Evolutionary conservation across 176 grass and related monocot genomes (phyloP).

Genomic region (Elymus sibiricus): DNA sequence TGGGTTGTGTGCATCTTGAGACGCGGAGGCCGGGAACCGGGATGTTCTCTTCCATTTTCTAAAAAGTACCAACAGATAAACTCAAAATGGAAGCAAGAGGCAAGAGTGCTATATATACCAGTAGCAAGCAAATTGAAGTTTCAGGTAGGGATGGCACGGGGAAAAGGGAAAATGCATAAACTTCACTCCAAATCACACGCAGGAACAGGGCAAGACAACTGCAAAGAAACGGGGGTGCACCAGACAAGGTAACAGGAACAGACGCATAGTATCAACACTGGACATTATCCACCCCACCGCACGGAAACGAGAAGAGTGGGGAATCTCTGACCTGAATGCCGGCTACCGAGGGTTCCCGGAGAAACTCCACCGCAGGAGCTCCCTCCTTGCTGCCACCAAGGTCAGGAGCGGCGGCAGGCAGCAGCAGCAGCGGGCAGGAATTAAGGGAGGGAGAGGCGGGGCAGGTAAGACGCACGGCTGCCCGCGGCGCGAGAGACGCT

Average conservation of each 20-base stretch:
- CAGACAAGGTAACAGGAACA: not conserved
- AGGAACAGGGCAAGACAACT: too few relatives aligned
- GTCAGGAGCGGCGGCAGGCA: not conserved
- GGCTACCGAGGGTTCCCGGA: not conserved
- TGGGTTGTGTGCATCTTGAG: not conserved
- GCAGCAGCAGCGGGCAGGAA: not conserved
- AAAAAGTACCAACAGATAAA: too few relatives aligned
- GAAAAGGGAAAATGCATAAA: not conserved
- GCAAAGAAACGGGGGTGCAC: not conserved
- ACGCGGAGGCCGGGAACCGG: too few relatives aligned
- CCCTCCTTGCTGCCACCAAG: not conserved
- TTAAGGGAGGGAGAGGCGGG: not conserved
- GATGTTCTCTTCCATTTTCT: not conserved
- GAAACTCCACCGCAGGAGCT: not conserved
- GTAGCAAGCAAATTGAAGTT: not conserved
- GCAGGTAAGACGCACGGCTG: constrained; percentile 1
- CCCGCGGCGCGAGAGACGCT: not conserved
- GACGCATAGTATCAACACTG: not conserved
- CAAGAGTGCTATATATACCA: not conserved
- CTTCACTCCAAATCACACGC: not conserved
- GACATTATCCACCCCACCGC: not conserved
- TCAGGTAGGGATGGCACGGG: not conserved
- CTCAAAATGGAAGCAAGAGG: not conserved
- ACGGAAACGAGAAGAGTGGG: not conserved
- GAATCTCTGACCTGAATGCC: constrained; percentile 12